Percentiles rank a stretch among this genome's conserved stretches.
Evolutionary conservation across 2,329 filamentous ascomycete genomes (phyloP).

Genomic region (Graphilbum ipis-grandicollis): DNA sequence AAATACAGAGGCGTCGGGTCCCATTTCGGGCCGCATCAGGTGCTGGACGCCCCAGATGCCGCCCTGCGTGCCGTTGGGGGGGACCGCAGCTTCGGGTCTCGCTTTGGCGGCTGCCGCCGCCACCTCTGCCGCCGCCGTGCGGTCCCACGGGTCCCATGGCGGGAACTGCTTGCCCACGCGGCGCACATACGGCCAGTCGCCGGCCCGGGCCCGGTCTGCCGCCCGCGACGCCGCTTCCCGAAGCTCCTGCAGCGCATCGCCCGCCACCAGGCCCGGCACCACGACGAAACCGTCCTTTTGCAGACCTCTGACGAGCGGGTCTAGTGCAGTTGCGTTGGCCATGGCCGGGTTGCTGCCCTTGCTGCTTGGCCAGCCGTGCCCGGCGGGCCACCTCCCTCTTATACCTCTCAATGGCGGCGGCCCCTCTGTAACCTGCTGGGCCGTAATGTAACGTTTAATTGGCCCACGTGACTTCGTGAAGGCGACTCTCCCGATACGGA

Average conservation of each 20-base stretch:
- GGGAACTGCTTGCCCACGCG: conserved; percentile 84
- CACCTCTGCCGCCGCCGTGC: conserved; percentile 22
- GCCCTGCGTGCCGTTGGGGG: too few species aligned
- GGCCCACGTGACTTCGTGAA: too few species aligned
- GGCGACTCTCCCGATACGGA: too few species aligned
- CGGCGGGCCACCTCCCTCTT: too few species aligned
- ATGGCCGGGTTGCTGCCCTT: too few species aligned
- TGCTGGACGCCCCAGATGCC: conserved; percentile 89
- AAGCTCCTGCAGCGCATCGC: conserved; percentile 34
- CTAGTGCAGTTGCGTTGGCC: too few species aligned
- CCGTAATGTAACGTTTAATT: too few species aligned
- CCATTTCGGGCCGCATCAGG: conserved; percentile 55
- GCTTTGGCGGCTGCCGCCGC: conserved; percentile 19
- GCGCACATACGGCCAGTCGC: conserved; percentile 65
- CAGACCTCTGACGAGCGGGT: conserved; percentile 32
- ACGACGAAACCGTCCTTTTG: conserved; percentile 60
- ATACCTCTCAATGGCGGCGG: too few species aligned
- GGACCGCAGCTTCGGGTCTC: neutral
- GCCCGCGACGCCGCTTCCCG: conserved; percentile 39
- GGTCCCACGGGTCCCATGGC: conserved; percentile 48
- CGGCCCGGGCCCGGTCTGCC: conserved; percentile 46
- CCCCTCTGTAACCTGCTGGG: too few species aligned
- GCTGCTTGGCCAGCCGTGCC: too few species aligned
- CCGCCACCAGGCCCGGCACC: conserved; percentile 45
- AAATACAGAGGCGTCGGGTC: conserved; percentile 41